Percentiles rank a stretch among this genome's conserved stretches.
Conservation (phyloP, 495 filamentous ascomycete genomes). For the Annulohypoxylon maeteangense region DNA sequence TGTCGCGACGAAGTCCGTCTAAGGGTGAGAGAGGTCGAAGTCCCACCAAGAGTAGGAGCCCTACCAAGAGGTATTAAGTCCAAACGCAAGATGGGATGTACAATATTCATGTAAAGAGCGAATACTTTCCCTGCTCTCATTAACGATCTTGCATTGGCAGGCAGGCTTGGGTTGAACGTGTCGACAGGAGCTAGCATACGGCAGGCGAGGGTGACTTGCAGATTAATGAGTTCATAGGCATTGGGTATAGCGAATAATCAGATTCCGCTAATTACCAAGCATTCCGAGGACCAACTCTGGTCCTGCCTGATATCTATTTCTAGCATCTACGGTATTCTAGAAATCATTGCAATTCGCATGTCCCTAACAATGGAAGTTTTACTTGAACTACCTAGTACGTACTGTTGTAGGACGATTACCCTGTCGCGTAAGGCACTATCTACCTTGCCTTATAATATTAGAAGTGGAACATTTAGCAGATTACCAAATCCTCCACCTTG, state of each 20-base stretch:
- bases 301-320: neutral
- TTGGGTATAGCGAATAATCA: neutral
- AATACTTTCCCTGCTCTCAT: neutral
- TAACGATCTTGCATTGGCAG: neutral
- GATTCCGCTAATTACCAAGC: neutral
- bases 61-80: constrained; percentile 52
- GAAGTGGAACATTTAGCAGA: too few relatives aligned
- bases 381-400: too few relatives aligned
- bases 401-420: too few relatives aligned
- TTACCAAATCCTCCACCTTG: too few relatives aligned
- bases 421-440: too few relatives aligned
- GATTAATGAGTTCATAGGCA: neutral
- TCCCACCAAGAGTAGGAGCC: constrained; percentile 54
- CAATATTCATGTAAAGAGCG: neutral
- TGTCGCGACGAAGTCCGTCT: constrained; percentile 54
- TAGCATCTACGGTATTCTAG: neutral
- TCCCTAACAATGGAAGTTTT: too few relatives aligned
- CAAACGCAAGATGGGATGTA: constrained; percentile 8
- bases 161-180: neutral
- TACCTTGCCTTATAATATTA: too few relatives aligned
- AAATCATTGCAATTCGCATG: too few relatives aligned
- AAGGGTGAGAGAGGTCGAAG: constrained; percentile 58
- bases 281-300: neutral
- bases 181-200: neutral
- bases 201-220: neutral